Evolutionary conservation across 1,284 basidiomycete species (phyloP).

Genomic region (Coniophora puteana): DNA sequence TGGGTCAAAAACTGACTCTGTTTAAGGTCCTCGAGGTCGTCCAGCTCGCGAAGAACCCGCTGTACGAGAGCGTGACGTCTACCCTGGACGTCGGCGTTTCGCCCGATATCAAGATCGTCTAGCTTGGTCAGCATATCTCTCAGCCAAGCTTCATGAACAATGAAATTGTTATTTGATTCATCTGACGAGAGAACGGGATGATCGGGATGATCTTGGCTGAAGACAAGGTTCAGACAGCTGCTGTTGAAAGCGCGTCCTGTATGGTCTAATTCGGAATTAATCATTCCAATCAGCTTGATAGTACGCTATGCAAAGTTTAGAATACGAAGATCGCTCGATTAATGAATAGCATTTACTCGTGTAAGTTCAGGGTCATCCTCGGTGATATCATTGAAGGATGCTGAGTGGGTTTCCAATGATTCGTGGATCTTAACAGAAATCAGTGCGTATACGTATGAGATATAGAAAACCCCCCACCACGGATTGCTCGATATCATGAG

Average conservation of each 20-base stretch:
- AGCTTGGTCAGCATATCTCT: not conserved
- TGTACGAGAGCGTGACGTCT: not conserved
- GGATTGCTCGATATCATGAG: no score
- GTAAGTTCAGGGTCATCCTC: no score
- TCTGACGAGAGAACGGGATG: not conserved
- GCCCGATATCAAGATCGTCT: not conserved
- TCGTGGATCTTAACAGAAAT: no score
- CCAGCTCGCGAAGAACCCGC: not conserved
- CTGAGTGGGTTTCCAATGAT: no score
- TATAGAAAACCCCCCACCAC: no score
- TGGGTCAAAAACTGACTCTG: not conserved
- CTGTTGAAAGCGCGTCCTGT: not conserved
- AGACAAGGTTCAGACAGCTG: not conserved
- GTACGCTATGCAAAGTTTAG: not conserved
- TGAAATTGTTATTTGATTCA: not conserved
- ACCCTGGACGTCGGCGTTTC: not conserved
- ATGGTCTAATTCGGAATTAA: not conserved
- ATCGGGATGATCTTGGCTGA: not conserved
- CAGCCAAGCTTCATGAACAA: not conserved
- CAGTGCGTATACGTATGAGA: no score
- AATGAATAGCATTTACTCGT: no score
- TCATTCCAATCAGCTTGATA: not conserved
- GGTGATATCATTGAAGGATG: no score
- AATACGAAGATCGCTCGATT: not conserved
- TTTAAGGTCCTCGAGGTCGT: not conserved